Evolutionary conservation across 345 rosid genomes (phyloP).

Genomic region (Nephelium lappaceum): DNA sequence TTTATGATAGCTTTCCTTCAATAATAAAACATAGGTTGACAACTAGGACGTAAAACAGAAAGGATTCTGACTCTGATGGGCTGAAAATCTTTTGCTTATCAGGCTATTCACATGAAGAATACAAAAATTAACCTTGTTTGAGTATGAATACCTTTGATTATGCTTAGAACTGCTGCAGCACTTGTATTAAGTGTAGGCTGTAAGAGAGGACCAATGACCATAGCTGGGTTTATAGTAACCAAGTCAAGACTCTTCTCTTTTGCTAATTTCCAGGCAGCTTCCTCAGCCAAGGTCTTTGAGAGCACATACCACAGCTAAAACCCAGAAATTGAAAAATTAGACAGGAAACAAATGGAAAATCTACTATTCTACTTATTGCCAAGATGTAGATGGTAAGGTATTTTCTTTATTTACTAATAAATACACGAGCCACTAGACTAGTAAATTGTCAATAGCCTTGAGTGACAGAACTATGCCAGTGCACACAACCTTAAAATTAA

Average conservation of each 20-base stretch:
- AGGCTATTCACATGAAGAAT: background rate
- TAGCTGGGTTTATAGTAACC: conserved; percentile 82
- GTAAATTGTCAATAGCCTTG: background rate
- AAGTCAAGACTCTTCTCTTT: conserved; percentile 73
- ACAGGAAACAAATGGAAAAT: background rate
- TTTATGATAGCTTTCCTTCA: background rate
- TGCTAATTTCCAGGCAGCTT: conserved; percentile 82
- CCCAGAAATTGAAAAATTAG: background rate
- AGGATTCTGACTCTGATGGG: background rate
- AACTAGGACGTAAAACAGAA: background rate
- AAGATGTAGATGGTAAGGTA: background rate
- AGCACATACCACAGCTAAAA: conserved; percentile 80
- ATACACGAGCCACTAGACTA: background rate
- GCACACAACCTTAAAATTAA: background rate
- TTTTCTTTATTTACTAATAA: background rate
- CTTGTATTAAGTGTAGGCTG: conserved; percentile 94
- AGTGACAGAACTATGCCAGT: no score
- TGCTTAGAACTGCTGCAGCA: conserved; percentile 74
- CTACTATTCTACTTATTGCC: background rate
- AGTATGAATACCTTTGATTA: conserved; percentile 63
- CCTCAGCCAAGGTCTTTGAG: conserved; percentile 91
- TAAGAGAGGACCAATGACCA: conserved; percentile 92
- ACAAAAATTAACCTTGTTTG: background rate
- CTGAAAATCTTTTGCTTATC: background rate
- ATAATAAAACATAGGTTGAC: background rate